Evolutionary conservation across 768 basidiomycete genomes (phyloP), one percentile per base, ranked within the genome.

Genomic region (Hericium coralloides): DNA sequence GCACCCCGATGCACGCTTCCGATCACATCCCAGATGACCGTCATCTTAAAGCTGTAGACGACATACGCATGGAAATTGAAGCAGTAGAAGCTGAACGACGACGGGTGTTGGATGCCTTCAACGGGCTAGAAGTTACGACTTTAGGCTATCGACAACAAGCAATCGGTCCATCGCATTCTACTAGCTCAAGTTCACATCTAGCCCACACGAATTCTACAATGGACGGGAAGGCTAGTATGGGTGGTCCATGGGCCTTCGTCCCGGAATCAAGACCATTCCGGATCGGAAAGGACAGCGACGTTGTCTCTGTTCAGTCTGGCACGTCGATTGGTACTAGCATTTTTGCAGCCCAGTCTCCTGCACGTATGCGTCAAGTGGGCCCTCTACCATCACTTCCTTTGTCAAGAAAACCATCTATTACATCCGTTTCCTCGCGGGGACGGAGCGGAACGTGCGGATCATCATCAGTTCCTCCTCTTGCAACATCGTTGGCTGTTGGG

Each of bases 51-150:
- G 78, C 84, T n/a, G 76, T 80, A 57, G 74, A 78, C 59, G 77
- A 85, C 39, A 82, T 91, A 55, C 81, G 78, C 39, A 73, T 78
- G 48, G 85, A 90, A 63, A 86, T 92, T 45, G 72, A 77, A 58
- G 69, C 75, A 6, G 80, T 92, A 45, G 87, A 90, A 66, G 82
- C 82, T 36, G 89, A 92, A 66, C 82, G 79, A 6, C 76, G 78
- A 59, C 75, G 85, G 51, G 69, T 91, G 49, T 77, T 89, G 70
- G 89, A 91, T 64, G 87, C 88, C 3, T 91, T 91, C 68, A 87
- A 81, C 62, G 87, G 89, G 9, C 73, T 91, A 39, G 89, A 91
- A 67, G 73, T 91, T 57, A 85, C 78, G 37, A 80, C 84, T 20
- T 70, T 89, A 50, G 82, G 83, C 10, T 76, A 76, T 14, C 67